A percentile compares a stretch with the other conserved stretches of the same genome.
These are phyloP conservation scores for Diaporthe aspalathi DNA, from an alignment of 2,329 filamentous ascomycete genomes.

Conservation along the genomic window DNA sequence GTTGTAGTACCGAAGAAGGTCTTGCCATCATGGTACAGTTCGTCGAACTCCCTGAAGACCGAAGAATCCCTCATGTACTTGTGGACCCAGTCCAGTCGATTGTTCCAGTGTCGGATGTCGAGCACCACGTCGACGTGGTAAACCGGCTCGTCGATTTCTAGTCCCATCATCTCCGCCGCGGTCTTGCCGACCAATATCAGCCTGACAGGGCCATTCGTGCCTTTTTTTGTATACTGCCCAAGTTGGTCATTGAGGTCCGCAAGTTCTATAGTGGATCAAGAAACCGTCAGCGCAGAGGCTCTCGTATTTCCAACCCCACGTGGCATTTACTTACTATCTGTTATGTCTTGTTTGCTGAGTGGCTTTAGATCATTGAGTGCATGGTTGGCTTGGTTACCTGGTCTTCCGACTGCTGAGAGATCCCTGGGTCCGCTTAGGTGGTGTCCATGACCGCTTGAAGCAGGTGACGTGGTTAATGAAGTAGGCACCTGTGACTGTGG, in stretches of 20 bases:
- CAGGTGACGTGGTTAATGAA: not conserved
- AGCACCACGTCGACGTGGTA: not conserved
- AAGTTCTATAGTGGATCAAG: not conserved
- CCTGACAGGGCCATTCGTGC: not conserved
- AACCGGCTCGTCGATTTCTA: not conserved
- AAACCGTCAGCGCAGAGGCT: not conserved
- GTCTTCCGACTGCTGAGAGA: not conserved
- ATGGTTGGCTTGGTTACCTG: too few relatives aligned
- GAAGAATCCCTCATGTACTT: not conserved
- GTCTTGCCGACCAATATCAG: not conserved
- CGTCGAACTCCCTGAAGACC: slow-evolving; percentile 8
- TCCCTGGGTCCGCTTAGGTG: too few relatives aligned
- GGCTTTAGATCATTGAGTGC: too few relatives aligned
- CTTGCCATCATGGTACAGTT: not conserved
- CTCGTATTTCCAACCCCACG: too few relatives aligned
- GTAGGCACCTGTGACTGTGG: too few relatives aligned
- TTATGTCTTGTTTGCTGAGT: not conserved
- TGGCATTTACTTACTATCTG: not conserved
- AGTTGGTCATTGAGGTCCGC: not conserved
- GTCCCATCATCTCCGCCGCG: not conserved
- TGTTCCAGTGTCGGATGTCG: not conserved
- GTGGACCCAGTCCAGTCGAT: not conserved
- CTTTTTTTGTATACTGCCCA: not conserved
- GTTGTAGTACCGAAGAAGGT: not conserved
- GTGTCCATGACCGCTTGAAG: too few relatives aligned